A percentile compares a stretch with the other conserved stretches of the same genome.
Conservation (phyloP, 1,284 basidiomycete species). For the Ganoderma lingzhi region DNA sequence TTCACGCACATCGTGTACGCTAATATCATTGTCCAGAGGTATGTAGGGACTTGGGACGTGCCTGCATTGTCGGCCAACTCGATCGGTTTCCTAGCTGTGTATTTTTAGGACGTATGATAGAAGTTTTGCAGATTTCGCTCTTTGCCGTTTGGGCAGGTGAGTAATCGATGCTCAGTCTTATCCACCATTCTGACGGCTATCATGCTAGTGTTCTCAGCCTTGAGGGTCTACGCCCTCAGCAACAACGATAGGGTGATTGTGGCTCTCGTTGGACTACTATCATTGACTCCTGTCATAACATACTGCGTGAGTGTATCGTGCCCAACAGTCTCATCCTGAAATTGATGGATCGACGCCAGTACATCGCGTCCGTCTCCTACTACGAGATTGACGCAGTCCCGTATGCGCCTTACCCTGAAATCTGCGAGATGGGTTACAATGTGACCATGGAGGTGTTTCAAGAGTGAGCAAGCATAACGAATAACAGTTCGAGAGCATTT, state of each 20-base stretch:
- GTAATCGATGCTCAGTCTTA: neutral
- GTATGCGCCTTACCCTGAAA: neutral
- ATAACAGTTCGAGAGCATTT: too few relatives aligned
- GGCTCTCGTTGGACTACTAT: neutral
- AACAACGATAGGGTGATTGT: neutral
- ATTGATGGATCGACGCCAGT: neutral
- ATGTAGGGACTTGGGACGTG: neutral
- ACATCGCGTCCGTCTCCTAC: neutral
- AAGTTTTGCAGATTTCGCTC: conserved; percentile 5
- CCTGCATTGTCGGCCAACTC: neutral
- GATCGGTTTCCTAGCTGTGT: conserved; percentile 6
- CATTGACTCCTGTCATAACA: conserved; percentile 9
- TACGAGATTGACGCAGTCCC: neutral
- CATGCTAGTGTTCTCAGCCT: conserved; percentile 12
- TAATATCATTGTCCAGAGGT: conserved; percentile 8
- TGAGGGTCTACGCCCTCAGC: conserved; percentile 15
- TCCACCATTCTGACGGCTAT: neutral
- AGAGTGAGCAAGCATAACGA: neutral
- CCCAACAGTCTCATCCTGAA: neutral
- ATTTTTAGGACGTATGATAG: conserved; percentile 4
- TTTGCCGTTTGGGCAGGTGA: conserved; percentile 20
- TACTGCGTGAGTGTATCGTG: neutral
- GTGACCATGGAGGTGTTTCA: neutral
- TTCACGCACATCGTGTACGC: neutral
- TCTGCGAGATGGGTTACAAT: neutral